A percentile compares a stretch with the other conserved stretches of the same genome.
phyloP scores from a whole-genome alignment of 305 asterid species.

The Stenogyne calaminthoides region DNA sequence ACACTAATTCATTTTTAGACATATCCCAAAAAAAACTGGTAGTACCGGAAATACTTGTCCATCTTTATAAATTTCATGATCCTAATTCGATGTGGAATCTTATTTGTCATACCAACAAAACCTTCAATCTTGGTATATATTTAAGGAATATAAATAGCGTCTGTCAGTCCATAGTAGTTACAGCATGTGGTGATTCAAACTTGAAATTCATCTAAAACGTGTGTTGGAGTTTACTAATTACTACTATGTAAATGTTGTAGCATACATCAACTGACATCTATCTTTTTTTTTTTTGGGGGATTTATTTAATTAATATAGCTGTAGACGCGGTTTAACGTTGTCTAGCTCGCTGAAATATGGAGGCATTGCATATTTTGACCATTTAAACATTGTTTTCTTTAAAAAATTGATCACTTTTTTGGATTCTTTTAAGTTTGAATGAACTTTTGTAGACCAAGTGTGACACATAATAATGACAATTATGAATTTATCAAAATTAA shows the following conservation, averaged over 20 bases:
- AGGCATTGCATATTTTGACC: neutral
- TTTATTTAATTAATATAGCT: neutral
- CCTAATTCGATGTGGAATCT: too few relatives aligned
- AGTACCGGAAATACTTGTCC: too few relatives aligned
- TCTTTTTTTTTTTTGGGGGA: neutral
- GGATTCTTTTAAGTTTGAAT: neutral
- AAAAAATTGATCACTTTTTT: neutral
- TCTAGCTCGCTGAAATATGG: neutral
- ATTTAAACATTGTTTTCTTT: neutral
- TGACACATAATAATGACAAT: neutral
- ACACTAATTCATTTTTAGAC: too few relatives aligned
- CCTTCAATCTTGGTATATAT: too few relatives aligned
- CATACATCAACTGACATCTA: neutral
- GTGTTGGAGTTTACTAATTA: neutral
- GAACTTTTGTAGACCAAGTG: neutral
- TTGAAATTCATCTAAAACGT: neutral
- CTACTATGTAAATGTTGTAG: neutral
- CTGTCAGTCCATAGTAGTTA: too few relatives aligned
- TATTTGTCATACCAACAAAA: too few relatives aligned
- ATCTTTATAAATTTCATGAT: too few relatives aligned
- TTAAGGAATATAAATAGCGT: too few relatives aligned
- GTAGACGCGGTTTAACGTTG: constrained; percentile 1
- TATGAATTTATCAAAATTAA: neutral
- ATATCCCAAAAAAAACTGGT: too few relatives aligned
- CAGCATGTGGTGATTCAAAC: neutral